Evolutionary conservation across 2,329 filamentous ascomycete genomes (phyloP).

Genomic region (Calonectria hongkongensis): DNA sequence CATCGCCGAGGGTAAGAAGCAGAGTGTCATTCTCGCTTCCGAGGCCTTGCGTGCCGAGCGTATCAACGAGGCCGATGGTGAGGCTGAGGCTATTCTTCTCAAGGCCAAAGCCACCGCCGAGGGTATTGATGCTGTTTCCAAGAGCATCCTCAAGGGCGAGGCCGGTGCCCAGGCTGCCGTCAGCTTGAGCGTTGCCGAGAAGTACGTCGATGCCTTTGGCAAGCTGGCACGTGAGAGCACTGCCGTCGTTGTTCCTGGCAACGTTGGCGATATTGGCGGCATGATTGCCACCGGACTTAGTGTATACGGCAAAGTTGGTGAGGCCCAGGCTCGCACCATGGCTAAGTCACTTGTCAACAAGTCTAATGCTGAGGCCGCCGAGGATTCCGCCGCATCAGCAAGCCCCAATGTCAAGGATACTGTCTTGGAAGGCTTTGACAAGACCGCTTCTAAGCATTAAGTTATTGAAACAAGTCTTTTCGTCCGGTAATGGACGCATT

Average conservation of each 20-base stretch:
- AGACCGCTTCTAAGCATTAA: conserved; percentile 59
- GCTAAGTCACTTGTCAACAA: conserved; percentile 70
- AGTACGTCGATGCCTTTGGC: conserved; percentile 96
- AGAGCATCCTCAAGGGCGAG: conserved; percentile 83
- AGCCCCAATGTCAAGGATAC: conserved; percentile 61
- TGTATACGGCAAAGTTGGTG: conserved; percentile 94
- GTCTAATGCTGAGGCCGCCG: conserved; percentile 44
- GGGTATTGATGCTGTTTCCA: conserved; percentile 91
- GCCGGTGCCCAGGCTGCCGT: conserved; percentile 88
- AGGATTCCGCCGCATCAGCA: conserved; percentile 42
- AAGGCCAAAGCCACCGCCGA: conserved; percentile 90
- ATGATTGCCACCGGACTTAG: conserved; percentile 98
- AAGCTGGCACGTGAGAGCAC: conserved; percentile 97
- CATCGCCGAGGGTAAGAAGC: conserved; percentile 97
- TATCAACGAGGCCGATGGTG: conserved; percentile 94
- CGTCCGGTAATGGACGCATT: background rate
- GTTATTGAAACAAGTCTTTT: background rate
- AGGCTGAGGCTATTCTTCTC: conserved; percentile 93
- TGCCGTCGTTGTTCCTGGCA: conserved; percentile 94
- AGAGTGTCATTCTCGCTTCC: conserved; percentile 95
- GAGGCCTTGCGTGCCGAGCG: conserved; percentile 93
- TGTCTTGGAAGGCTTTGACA: conserved; percentile 64
- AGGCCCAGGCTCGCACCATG: conserved; percentile 83
- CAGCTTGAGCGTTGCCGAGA: conserved; percentile 93
- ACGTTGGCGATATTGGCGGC: conserved; percentile 94